A percentile compares a stretch with the other conserved stretches of the same genome.
These are phyloP conservation scores for Pluteus cervinus DNA, from an alignment of 768 basidiomycete genomes.

Conservation along the genomic window DNA sequence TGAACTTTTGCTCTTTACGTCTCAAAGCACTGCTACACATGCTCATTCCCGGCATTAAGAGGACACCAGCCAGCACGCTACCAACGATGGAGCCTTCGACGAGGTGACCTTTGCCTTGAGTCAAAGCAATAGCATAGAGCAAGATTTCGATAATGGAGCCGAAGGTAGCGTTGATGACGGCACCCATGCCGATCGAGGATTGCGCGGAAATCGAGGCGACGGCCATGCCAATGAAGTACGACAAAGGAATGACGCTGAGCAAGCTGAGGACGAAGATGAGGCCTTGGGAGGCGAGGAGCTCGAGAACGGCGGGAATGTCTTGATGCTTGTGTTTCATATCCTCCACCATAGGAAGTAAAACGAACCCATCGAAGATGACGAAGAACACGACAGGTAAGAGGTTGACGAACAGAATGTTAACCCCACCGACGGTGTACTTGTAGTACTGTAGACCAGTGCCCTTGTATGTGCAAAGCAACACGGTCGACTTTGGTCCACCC, in stretches of 20 bases:
- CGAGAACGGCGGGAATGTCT: conserved; percentile 60
- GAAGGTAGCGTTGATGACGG: conserved; percentile 98
- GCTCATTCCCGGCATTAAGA: conserved; percentile 94
- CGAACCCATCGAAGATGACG: conserved; percentile 88
- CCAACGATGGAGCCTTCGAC: conserved; percentile 98
- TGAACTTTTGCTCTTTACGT: conserved; percentile 95
- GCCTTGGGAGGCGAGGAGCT: conserved; percentile 62
- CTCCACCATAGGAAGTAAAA: conserved; percentile 71
- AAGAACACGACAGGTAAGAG: conserved; percentile 91
- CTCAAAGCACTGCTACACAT: conserved; percentile 90
- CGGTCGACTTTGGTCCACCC: conserved; percentile 76
- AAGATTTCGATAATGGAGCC: conserved; percentile 98
- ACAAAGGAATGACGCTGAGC: conserved; percentile 90
- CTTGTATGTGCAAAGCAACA: conserved; percentile 90
- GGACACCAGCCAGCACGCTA: conserved; percentile 88
- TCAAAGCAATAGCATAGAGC: conserved; percentile 84
- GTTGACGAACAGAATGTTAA: conserved; percentile 98
- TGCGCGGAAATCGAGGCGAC: conserved; percentile 99
- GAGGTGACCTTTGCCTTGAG: conserved; percentile 85
- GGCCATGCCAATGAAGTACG: conserved; percentile 99
- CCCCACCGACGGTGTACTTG: conserved; percentile 98
- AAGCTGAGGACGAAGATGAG: conserved; percentile 82
- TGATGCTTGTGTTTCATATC: conserved; percentile 44
- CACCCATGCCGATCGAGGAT: conserved; percentile 98
- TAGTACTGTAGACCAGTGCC: conserved; percentile 90